Evolutionary conservation across 768 basidiomycete genomes (phyloP), one percentile per base, ranked within the genome.

Genomic region (Lentinula lateritia): DNA sequence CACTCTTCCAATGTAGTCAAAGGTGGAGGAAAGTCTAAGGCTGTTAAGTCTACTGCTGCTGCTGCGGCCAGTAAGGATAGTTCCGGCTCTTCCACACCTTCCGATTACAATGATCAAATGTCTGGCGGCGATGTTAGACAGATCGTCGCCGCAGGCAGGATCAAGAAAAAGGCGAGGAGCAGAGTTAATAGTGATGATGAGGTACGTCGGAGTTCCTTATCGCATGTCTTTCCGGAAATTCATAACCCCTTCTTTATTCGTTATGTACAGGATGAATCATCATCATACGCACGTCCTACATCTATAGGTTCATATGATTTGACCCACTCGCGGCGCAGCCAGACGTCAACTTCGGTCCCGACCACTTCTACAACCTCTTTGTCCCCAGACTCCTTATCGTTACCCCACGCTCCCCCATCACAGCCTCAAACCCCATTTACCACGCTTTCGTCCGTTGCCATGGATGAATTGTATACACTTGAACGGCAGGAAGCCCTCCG

Each of bases 401-500:
- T 34, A 52, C 35, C 50, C 32, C 50, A 52, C 35, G 35, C 13
- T 13, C 50, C 50, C 16, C 7, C 43, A 15, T 42, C 55, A 38
- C 38, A 41, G 39, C 57, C 60, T 64, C 61, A 42, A 53, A 48
- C 75, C 75, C 84, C 38, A 2, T 85, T 91, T 67, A 83, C 83
- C n/a, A 80, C 88, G 1, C 73, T 92, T 18, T 88, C 89, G 50
- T 88, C 77, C 35, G 77, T 90, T 18, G 94, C 95, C 2, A 89
- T 95, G 75, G 93, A 93, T 61, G 93, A 97, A 70, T 82, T 98
- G 7, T 89, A 91, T 67, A 87, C 88, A 66, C 86, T 98, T 35
- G 95, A 98, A 71, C 87, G 87, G 42, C 83, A 88, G 62, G 95
- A 97, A 72, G 89, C 92, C 3, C 72, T 87, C 36, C 81, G 93